Conservation (phyloP, 352 stramenopile genomes). For the Aphanomyces euteiches region DNA sequence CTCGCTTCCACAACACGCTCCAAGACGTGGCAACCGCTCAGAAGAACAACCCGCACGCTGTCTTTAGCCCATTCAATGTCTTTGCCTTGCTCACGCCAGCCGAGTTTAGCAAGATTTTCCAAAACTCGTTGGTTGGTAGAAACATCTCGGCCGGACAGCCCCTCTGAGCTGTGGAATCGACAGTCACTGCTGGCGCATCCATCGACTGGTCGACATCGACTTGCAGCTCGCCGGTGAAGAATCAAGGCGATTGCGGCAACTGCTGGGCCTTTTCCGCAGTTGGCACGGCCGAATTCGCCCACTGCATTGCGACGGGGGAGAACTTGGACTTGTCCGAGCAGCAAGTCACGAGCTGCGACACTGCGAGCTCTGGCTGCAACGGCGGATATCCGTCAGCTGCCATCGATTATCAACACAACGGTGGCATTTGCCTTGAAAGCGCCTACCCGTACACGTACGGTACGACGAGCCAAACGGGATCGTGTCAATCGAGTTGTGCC, state of each 20-base stretch:
- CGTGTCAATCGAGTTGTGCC: conserved; percentile 74
- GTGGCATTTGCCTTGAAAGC: no score
- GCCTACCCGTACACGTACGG: no score
- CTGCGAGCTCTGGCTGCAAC: conserved; percentile 92
- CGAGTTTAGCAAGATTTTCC: conserved; percentile 12
- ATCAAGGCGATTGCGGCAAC: conserved; percentile 89
- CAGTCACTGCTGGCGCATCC: background rate
- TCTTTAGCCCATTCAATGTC: conserved; percentile 13
- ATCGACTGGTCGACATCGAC: conserved; percentile 31
- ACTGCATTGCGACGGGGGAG: conserved; percentile 89
- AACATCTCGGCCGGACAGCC: background rate
- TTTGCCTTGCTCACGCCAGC: conserved; percentile 27
- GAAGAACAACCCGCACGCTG: conserved; percentile 18
- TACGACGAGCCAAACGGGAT: conserved; percentile 46
- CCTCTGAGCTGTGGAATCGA: background rate
- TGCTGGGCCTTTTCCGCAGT: conserved; percentile 98
- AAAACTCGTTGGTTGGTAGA: background rate
- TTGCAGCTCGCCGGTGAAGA: conserved; percentile 78
- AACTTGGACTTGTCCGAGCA: conserved; percentile 81
- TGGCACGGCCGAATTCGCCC: conserved; percentile 94
- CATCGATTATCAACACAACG: no score
- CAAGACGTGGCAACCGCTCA: conserved; percentile 4
- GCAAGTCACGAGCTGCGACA: conserved; percentile 63
- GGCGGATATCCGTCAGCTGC: conserved; percentile 96
- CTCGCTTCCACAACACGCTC: conserved; percentile 11